A percentile compares a stretch with the other conserved stretches of the same genome.
Conservation (phyloP, 306 rosid genomes). For the cucumber (Cucumis sativus) region DNA sequence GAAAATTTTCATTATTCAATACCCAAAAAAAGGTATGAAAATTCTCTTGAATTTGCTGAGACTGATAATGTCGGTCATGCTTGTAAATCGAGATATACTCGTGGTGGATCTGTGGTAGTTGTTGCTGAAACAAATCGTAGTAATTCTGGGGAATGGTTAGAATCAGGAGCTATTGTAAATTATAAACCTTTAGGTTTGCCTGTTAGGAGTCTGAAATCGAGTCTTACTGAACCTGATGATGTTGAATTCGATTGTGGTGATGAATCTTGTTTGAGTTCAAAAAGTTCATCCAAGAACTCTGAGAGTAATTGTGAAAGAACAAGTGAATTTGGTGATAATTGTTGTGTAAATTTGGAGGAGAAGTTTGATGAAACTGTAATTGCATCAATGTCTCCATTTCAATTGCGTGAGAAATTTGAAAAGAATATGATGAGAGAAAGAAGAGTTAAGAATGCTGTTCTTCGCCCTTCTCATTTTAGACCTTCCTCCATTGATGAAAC, state of each 20-base stretch:
- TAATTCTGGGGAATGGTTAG: constrained; percentile 24
- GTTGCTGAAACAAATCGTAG: constrained; percentile 44
- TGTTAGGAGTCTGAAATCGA: constrained; percentile 56
- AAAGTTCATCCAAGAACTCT: constrained; percentile 23
- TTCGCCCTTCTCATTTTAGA: constrained; percentile 35
- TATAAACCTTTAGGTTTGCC: constrained; percentile 67
- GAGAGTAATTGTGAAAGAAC: constrained; percentile 18
- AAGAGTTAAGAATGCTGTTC: constrained; percentile 8
- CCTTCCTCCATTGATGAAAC: constrained; percentile 64
- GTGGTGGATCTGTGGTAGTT: constrained; percentile 42
- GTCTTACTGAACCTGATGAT: constrained; percentile 23
- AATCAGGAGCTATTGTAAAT: constrained; percentile 20
- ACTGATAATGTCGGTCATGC: not conserved
- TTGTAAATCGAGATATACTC: constrained; percentile 1
- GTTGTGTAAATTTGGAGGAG: constrained; percentile 33
- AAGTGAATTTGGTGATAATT: constrained; percentile 36
- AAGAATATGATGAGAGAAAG: constrained; percentile 28
- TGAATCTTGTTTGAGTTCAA: constrained; percentile 58
- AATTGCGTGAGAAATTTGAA: constrained; percentile 36
- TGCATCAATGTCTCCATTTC: constrained; percentile 38
- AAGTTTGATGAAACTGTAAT: constrained; percentile 27
- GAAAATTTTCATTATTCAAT: constrained; percentile 9
- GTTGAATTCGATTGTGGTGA: constrained; percentile 19
- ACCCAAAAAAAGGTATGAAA: constrained; percentile 31
- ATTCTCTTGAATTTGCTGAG: constrained; percentile 19